phyloP scores from a whole-genome alignment of 2,329 filamentous ascomycete species.

The Achaetomium macrosporum region DNA sequence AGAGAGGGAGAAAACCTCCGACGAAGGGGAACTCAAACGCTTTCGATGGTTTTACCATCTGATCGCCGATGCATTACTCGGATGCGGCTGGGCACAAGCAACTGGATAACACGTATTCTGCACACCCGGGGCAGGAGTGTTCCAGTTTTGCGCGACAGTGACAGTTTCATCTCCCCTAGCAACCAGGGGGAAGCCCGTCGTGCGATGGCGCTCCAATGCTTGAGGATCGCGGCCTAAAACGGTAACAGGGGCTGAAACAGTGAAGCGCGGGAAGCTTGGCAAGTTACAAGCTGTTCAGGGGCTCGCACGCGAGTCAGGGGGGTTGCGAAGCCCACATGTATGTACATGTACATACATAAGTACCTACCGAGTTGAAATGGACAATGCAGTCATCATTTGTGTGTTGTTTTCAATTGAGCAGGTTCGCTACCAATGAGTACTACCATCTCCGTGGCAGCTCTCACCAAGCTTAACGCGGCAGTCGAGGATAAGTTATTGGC shows the following conservation, averaged over 20 bases:
- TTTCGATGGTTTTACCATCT: neutral
- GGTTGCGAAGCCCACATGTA: no score
- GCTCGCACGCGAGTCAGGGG: no score
- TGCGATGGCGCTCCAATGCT: neutral
- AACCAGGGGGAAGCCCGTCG: constrained; percentile 4
- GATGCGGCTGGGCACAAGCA: neutral
- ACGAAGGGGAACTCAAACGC: neutral
- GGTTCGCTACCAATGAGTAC: no score
- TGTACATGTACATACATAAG: no score
- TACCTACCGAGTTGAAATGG: no score
- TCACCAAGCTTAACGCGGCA: no score
- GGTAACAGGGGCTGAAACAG: constrained; percentile 2
- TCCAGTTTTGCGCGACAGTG: constrained; percentile 10
- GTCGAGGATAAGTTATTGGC: no score
- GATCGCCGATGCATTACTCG: constrained; percentile 4
- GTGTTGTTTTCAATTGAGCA: no score
- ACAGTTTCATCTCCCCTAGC: constrained; percentile 9
- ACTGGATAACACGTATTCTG: neutral
- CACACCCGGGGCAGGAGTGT: neutral
- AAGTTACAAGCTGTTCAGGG: no score
- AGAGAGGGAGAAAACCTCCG: neutral
- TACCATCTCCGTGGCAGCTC: no score
- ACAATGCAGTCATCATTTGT: no score
- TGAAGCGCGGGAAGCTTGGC: no score
- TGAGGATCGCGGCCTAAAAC: constrained; percentile 9